Evolutionary conservation across 108 stramenopile genomes (phyloP), one percentile per base, ranked within the genome.

Genomic region (Chaetoceros tenuissimus): DNA sequence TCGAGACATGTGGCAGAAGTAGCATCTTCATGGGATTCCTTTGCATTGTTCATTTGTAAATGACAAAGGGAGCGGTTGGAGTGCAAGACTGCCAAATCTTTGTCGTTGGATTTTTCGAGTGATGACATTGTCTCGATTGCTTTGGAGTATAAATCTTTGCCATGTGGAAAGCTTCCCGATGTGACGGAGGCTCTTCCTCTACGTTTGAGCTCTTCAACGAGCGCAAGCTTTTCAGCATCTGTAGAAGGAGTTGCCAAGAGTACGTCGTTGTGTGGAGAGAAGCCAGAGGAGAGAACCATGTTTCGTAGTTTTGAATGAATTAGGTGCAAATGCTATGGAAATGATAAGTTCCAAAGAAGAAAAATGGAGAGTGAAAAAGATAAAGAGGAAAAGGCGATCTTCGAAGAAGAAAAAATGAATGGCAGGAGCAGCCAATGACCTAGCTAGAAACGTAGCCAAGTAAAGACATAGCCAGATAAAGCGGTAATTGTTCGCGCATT

Each of bases 161-260:
- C 89, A 47, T 80, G 80, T 28, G 75, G 80, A 63, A 74, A 89
- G 26, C 55, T 59, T 45, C 79, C 74, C 22, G 78, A 69, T 17
- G 54, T 56, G 7, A 94, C 86, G 7, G 78, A 79, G 0, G 72
- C 51, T 43, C 79, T 67, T 3, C 84, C 92, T 2, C 92, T 78
- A 23, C 66, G 67, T 61, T 89, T 89, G 28, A 88, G 57, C 60
- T 94, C 92, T 60, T 94, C 89, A 46, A 94, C 52, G 19, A 90
- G 58, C 0, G 62, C 52, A 21, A 55, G 55, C 24, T 71, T 72
- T 26, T 75, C 72, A 0, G 59, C 64, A 18, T 71, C 60, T 19
- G 72, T 75, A 28, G 70, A 70, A 18, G 90, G 90, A 23, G 77
- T 51, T 18, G 82, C 90, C 13, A 70, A 62, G 51, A 91, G 69